Evolutionary conservation across 164 flowering plant genomes (phyloP).

Genomic region (Cinnamomum chago): DNA sequence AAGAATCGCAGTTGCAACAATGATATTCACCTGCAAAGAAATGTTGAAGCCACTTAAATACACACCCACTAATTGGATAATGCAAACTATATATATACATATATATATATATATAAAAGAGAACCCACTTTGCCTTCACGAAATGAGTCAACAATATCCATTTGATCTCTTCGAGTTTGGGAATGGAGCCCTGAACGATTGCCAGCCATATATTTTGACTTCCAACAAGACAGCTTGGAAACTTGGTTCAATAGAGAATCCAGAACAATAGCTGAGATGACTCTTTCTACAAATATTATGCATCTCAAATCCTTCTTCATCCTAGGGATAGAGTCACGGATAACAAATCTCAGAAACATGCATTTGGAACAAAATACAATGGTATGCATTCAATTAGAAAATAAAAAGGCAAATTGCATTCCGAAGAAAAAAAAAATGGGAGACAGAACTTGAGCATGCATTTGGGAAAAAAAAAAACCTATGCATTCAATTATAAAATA

Average conservation of each 20-base stretch:
- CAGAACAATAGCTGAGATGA: constrained; percentile 67
- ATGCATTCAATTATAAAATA: no score
- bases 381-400: no score
- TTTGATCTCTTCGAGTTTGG: constrained; percentile 64
- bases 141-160: constrained; percentile 63
- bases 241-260: constrained; percentile 39
- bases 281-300: constrained; percentile 82
- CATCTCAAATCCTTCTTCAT: constrained; percentile 58
- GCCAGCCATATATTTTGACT: constrained; percentile 63
- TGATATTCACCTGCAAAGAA: constrained; percentile 62
- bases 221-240: constrained; percentile 48
- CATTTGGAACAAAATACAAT: no score
- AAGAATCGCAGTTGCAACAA: constrained; percentile 88
- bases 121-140: constrained; percentile 59
- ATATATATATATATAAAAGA: not conserved
- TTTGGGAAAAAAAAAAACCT: no score
- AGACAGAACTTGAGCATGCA: no score
- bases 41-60: not conserved
- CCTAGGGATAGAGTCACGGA: constrained; percentile 29
- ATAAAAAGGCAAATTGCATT: no score
- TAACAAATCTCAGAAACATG: not conserved
- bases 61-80: not conserved
- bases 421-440: no score
- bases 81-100: no score
- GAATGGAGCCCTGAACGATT: constrained; percentile 37